These are phyloP conservation scores for Cystobasidium onofrii DNA, from an alignment of 768 basidiomycete genomes.

Conservation along the genomic window DNA sequence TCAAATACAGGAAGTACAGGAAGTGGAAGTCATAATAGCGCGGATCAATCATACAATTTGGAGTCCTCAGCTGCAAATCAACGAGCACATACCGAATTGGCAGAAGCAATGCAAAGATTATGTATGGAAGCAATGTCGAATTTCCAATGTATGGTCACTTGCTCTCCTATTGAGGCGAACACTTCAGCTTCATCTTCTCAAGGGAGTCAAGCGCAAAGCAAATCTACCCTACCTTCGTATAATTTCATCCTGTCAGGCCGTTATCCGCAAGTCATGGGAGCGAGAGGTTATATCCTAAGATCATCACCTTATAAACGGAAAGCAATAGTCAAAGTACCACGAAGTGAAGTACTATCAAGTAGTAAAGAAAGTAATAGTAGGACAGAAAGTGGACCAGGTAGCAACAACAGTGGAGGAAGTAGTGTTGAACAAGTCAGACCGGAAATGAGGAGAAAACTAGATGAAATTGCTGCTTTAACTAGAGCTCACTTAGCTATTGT, in stretches of 20 bases:
- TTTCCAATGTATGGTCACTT: constrained; percentile 27
- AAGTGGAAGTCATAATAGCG: not conserved
- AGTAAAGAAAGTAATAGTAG: not conserved
- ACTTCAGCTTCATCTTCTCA: not conserved
- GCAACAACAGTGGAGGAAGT: constrained; percentile 51
- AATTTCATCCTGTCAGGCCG: constrained; percentile 84
- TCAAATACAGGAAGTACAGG: not conserved
- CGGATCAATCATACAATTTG: not conserved
- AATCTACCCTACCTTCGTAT: constrained; percentile 46
- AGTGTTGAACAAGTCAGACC: constrained; percentile 42
- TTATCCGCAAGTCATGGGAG: constrained; percentile 85
- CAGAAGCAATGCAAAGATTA: constrained; percentile 9
- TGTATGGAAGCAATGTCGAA: constrained; percentile 30
- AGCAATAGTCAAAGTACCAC: constrained; percentile 76
- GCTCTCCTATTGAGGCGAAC: constrained; percentile 1
- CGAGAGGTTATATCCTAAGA: constrained; percentile 78
- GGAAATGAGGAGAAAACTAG: constrained; percentile 50
- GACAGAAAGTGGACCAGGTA: not conserved
- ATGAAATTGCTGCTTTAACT: constrained; percentile 89
- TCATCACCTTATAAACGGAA: constrained; percentile 75
- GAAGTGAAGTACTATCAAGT: constrained; percentile 72
- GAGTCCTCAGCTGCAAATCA: not conserved
- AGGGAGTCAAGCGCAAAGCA: not conserved
- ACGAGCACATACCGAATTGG: not conserved
- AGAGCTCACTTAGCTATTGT: constrained; percentile 87